phyloP scores from a whole-genome alignment of 2,329 filamentous ascomycete genomes.

The Curvularia verruculosa region DNA sequence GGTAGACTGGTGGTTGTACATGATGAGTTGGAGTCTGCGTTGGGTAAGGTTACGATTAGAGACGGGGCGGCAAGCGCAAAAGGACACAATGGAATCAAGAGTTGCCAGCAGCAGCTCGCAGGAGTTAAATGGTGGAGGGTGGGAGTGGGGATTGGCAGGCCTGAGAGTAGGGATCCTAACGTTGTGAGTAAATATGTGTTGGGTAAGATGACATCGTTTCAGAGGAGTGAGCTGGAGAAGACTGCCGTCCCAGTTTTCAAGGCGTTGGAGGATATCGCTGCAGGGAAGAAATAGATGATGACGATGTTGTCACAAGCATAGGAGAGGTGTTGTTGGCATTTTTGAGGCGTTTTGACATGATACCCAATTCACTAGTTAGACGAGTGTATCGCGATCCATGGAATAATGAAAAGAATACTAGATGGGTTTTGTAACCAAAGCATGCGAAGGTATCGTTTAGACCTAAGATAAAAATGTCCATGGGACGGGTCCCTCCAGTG shows the following conservation, averaged over 20 bases:
- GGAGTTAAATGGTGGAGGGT: slow-evolving; percentile 63
- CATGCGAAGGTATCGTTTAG: slow-evolving; percentile 31
- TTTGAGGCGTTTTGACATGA: slow-evolving; percentile 15
- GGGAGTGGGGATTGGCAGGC: slow-evolving; percentile 86
- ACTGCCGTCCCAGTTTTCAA: slow-evolving; percentile 58
- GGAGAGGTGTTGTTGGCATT: slow-evolving; percentile 3
- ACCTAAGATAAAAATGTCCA: slow-evolving; percentile 15
- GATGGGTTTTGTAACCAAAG: slow-evolving; percentile 8
- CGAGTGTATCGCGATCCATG: slow-evolving; percentile 6
- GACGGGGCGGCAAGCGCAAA: slow-evolving; percentile 60
- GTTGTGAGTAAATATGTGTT: slow-evolving; percentile 81
- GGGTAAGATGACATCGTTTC: slow-evolving; percentile 62
- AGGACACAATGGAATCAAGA: slow-evolving; percentile 57
- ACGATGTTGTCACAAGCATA: background rate
- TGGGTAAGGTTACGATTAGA: slow-evolving; percentile 71
- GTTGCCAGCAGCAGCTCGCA: slow-evolving; percentile 39
- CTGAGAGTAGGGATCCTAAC: slow-evolving; percentile 67
- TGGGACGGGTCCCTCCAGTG: background rate
- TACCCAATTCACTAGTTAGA: slow-evolving; percentile 14
- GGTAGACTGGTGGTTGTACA: slow-evolving; percentile 77
- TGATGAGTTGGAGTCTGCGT: slow-evolving; percentile 79
- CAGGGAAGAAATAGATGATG: slow-evolving; percentile 33
- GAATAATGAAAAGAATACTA: slow-evolving; percentile 16
- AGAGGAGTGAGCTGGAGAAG: slow-evolving; percentile 54
- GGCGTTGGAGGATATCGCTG: slow-evolving; percentile 59